Conservation (phyloP, 2,329 filamentous ascomycete genomes). For the Juglanconis juglandina region DNA sequence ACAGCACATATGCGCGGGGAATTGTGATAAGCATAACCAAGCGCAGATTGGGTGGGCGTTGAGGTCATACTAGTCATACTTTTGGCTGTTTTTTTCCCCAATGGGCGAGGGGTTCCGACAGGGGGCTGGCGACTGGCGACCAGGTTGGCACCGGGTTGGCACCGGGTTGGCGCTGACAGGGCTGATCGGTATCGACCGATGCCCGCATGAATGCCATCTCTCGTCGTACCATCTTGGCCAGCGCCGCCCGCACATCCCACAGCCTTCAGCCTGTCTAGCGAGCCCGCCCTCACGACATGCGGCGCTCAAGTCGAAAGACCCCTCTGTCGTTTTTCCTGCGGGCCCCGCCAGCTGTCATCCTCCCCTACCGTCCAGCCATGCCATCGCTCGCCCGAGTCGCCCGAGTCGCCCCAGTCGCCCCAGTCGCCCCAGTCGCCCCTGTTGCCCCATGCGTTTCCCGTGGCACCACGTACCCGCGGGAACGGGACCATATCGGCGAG, state of each 20-base stretch:
- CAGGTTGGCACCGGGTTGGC: background rate
- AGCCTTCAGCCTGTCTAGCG: too few relatives aligned
- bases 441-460: background rate
- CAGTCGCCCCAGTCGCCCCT: background rate
- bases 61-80: too few relatives aligned
- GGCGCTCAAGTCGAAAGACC: constrained; percentile 13
- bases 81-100: too few relatives aligned
- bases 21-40: too few relatives aligned
- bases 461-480: constrained; percentile 3
- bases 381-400: background rate
- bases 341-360: constrained; percentile 8
- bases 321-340: constrained; percentile 15
- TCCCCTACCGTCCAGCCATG: background rate
- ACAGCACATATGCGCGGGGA: too few relatives aligned
- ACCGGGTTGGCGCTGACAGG: constrained; percentile 2
- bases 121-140: background rate
- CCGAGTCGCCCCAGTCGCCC: constrained; percentile 1
- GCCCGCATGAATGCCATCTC: constrained; percentile 12
- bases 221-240: constrained; percentile 16
- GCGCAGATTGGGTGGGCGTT: too few relatives aligned
- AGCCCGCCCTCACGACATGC: constrained; percentile 10
- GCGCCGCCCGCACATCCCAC: constrained; percentile 5
- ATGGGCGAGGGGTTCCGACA: background rate
- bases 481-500: background rate
- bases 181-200: constrained; percentile 20